Evolutionary conservation across 371 early-diverging fungal species (phyloP).

Genomic region (Saksenaea oblongispora): DNA sequence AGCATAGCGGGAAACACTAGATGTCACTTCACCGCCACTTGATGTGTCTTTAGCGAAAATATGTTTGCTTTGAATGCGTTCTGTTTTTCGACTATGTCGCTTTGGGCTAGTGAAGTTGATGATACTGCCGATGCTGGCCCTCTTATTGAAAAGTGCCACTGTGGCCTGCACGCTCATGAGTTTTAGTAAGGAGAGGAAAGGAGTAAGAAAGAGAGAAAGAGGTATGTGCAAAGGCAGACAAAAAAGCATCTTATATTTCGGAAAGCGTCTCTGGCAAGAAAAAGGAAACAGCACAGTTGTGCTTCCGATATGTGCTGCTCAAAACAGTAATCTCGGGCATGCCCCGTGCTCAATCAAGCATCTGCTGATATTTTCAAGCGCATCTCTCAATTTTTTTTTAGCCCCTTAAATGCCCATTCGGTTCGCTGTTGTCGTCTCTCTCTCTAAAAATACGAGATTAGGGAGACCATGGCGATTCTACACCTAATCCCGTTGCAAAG

Average conservation of each 20-base stretch:
- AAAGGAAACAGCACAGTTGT: background rate
- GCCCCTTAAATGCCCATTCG: background rate
- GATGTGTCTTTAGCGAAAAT: background rate
- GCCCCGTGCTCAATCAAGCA: background rate
- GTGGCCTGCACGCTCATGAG: background rate
- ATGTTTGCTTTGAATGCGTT: background rate
- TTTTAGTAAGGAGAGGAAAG: background rate
- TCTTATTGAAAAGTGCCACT: background rate
- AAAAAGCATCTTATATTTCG: background rate
- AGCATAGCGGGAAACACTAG: background rate
- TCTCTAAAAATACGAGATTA: background rate
- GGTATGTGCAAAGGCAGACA: background rate
- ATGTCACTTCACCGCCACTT: background rate
- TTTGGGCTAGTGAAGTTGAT: background rate
- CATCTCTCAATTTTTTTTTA: background rate
- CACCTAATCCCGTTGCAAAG: background rate
- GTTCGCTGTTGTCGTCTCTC: background rate
- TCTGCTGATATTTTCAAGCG: background rate
- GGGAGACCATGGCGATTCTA: background rate
- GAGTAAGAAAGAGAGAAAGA: background rate
- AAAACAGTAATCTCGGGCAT: background rate
- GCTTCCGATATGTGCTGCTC: background rate
- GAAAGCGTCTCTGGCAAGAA: background rate
- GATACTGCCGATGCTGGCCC: background rate
- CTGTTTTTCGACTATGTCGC: background rate